Base-by-base conservation (phyloP, 2,329 filamentous ascomycete genomes). In the Paramyrothecium sp. region DNA sequence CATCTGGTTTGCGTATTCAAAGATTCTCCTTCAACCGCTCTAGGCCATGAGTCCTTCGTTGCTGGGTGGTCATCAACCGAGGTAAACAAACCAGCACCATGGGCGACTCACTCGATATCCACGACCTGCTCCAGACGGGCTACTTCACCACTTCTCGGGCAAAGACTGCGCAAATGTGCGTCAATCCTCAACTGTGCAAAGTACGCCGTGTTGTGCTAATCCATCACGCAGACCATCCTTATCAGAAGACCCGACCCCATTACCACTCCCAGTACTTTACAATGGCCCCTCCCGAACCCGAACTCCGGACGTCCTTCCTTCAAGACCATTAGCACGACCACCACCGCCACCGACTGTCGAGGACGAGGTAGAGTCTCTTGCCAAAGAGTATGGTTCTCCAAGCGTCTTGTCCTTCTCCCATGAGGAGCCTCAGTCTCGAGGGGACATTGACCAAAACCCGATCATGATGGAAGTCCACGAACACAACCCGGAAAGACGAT, bases 311-410 rank as follows among this genome's bases (percentile, higher is more conserved):
- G 10, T 30, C 26, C 26, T 30, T 30, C 26, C 26, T 30, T 10
- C 26, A 10, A 30, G 10, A 30, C 26, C 10, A 30, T 30, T 30
- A 30, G 26, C 26, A 19, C 38, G 38, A 44, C 38, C 38, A 7
- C 86, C 88, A 7, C 89, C 88, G 2, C 78, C 79, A 19, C 87
- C 89, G 3, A 86, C 73, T 38, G 88, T 89, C 51, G 89, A 93
- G 69, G 89, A 92, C 67, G 89, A 91, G 69, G 75, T 69, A 17
- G 79, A 77, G 16, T 84, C 89, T 8, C 71, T 91, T 41, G 82
- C 81, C 7, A 85, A 80, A 68, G 89, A 92, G 67, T 73, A 83
- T 64, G 77, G 78, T 23, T 72, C 73, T 26, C 53, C 54, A 12
- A 58, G 70, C 41, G 63, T 63, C 53, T 69, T 63, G 48, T 65